These are phyloP conservation scores for Wickerhamomyces hampshirensis DNA, from an alignment of 805 yeast genomes.

Conservation along the genomic window DNA sequence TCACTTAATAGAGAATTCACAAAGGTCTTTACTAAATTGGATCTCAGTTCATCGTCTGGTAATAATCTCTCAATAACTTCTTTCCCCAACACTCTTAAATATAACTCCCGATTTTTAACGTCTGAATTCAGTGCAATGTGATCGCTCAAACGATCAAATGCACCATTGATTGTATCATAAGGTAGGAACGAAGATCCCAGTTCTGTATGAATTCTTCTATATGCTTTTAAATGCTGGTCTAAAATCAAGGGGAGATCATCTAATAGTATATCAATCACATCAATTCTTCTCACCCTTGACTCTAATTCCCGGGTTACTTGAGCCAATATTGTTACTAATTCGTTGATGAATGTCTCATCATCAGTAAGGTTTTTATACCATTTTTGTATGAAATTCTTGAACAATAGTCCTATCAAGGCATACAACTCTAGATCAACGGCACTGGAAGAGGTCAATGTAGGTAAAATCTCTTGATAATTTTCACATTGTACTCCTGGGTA, in stretches of 20 bases:
- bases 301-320: constrained; percentile 37
- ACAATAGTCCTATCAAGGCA: constrained; percentile 39
- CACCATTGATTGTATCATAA: constrained; percentile 26
- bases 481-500: constrained; percentile 19
- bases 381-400: constrained; percentile 40
- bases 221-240: constrained; percentile 32
- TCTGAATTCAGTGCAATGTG: constrained; percentile 30
- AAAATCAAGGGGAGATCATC: constrained; percentile 42
- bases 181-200: constrained; percentile 30
- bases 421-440: constrained; percentile 41
- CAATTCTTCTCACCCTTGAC: constrained; percentile 26
- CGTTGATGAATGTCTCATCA: constrained; percentile 37
- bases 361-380: constrained; percentile 42
- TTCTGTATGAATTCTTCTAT: constrained; percentile 24
- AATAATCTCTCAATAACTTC: constrained; percentile 31
- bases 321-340: constrained; percentile 34
- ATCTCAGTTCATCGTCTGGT: constrained; percentile 37
- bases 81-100: constrained; percentile 31
- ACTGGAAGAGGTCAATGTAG: constrained; percentile 34
- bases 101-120: constrained; percentile 26
- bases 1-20: constrained; percentile 38
- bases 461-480: constrained; percentile 26
- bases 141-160: constrained; percentile 30
- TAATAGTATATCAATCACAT: constrained; percentile 33
- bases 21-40: constrained; percentile 34